Base-by-base conservation (phyloP, 352 stramenopile genomes). In the Pythium aristosporum region DNA sequence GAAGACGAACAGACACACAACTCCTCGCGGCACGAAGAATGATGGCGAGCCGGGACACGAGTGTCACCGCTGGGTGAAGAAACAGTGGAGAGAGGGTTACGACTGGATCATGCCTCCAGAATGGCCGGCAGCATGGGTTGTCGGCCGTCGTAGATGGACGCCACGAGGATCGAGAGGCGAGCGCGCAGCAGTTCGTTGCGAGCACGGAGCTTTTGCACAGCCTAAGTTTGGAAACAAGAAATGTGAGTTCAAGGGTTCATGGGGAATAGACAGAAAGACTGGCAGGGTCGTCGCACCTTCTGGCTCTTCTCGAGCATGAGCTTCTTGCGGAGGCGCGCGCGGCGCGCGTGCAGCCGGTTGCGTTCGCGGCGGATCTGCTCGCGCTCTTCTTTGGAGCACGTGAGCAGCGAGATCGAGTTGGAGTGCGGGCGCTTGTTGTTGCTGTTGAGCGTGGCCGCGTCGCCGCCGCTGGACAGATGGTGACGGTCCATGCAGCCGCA, bases 291-390 rank as follows among this genome's bases (percentile, higher is more conserved):
- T 51, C 43, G 39, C 67, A 89, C 80, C 77, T 91, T 75, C 51
- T 88, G 82, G 57, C 77, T 89, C 54, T 82, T 86, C 68, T 90
- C 83, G 16, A 92, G 77, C 55, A 92, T 79, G 66, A 90, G 71
- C 71, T 92, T 92, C 76, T 90, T 92, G 62, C 83, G 83, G 23
- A 90, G 75, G 34, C 80, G 83, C 42, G 83, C 83, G 51, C 83
- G 77, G 52, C 83, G 79, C 23, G 83, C 83, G 66, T 92, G 83
- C 49, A 92, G 69, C 5, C 83, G 76, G 72, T 92, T 92, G 21
- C 83, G 81, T 55, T 92, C 83, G 28, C 83, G 80, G 37, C 83
- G 79, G 59, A 91, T 68, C 39, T 85, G 78, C 66, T 91, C 82
- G 37, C 82, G 82, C 53, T 89, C 82, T 50, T 89, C 78, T 56